phyloP scores from a whole-genome alignment of 2,329 filamentous ascomycete species.

The Cladosporium cucumerinum region DNA sequence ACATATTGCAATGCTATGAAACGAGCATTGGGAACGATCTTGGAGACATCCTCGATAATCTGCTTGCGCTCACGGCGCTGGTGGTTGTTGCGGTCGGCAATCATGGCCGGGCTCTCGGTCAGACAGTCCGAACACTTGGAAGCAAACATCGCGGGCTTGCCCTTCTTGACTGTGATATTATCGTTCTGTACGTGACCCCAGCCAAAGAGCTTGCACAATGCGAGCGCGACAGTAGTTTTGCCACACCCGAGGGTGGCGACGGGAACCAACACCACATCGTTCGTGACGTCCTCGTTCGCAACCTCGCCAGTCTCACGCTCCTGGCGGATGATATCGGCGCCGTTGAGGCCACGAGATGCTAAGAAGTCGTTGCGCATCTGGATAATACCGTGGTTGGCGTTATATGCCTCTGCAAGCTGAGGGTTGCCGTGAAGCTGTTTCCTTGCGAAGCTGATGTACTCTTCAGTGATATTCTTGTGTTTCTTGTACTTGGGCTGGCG shows the following conservation, averaged over 20 bases:
- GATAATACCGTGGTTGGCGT: conserved; percentile 92
- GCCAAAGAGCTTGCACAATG: conserved; percentile 74
- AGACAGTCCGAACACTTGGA: conserved; percentile 65
- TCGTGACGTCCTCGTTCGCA: conserved; percentile 54
- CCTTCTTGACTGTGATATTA: conserved; percentile 76
- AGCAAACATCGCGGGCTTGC: conserved; percentile 74
- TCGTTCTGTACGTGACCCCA: conserved; percentile 98
- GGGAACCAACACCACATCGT: conserved; percentile 78
- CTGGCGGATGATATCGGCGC: conserved; percentile 78
- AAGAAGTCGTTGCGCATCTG: conserved; percentile 84
- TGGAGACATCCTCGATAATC: conserved; percentile 72
- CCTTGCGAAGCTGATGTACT: conserved; percentile 81
- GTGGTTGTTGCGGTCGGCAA: conserved; percentile 94
- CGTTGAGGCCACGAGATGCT: conserved; percentile 75
- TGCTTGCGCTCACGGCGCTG: conserved; percentile 83
- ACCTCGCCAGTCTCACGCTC: conserved; percentile 58
- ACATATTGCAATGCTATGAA: conserved; percentile 87
- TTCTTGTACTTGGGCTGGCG: conserved; percentile 77
- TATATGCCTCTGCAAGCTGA: conserved; percentile 67
- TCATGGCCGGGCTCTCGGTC: conserved; percentile 65
- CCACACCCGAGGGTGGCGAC: conserved; percentile 94
- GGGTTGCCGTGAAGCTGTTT: conserved; percentile 68
- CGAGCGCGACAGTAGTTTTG: conserved; percentile 88
- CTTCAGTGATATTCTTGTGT: conserved; percentile 82
- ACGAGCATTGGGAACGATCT: conserved; percentile 59